Base-by-base conservation (phyloP, 2,329 filamentous ascomycete species). In the Ilyonectria robusta region DNA sequence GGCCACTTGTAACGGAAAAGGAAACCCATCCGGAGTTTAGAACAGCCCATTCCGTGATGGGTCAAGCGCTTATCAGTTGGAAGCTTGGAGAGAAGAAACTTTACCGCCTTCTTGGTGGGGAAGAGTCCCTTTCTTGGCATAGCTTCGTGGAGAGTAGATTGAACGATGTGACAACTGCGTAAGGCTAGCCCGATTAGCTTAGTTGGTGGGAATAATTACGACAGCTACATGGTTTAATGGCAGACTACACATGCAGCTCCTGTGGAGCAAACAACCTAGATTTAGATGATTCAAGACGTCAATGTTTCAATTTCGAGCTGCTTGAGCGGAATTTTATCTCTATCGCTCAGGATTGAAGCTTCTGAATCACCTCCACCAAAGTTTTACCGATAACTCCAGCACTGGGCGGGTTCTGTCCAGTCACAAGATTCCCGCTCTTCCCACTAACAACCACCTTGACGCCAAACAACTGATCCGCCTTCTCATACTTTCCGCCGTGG, bases 331-430 rank as follows among this genome's bases (percentile, higher is more conserved):
- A 2, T 15, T 15, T 15, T 40, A 2, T 4, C 11, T 17, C 37
- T 17, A 6, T 40, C 37, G 11, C 37, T 37, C 17, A 40, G 11
- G 37, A 40, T 17, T 40, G 37, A 40, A 5, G 37, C 37, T 40
- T 40, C 37, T 40, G 37, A 15, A 40, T 40, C 10, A 40, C 37
- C 37, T 40, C 37, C 37, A 40, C 37, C 37, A 40, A 40, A 6
- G 37, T 40, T 15, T 40, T 40, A 13, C 37, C 37, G 37, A 40
- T 40, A 15, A 15, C 37, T 40, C 37, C 37, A 3, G 84, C 83
- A 21, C 84, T 87, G 1, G 81, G 82, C n/a, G 86, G 86, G 77
- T 88, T 89, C 82, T 89, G 86, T 2, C 87, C 86, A 0, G 86
- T 86, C 64, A 88, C 85, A 46, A 89, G 67, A 66, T 81, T 82